These are phyloP conservation scores for Leucosporidium scottii DNA, from an alignment of 768 basidiomycete species.

Conservation along the genomic window DNA sequence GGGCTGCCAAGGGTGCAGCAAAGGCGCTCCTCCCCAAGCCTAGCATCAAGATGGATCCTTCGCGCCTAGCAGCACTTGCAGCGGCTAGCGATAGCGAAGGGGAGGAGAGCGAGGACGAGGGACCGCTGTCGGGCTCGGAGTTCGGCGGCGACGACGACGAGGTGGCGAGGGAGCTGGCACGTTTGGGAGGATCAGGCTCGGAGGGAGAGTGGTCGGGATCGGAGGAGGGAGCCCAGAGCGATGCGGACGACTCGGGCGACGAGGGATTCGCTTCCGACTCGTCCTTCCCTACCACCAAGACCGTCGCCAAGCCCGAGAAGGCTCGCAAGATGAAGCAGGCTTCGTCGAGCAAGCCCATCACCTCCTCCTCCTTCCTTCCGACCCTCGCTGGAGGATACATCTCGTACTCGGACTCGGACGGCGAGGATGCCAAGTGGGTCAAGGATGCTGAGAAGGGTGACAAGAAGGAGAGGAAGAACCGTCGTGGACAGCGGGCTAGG, in stretches of 20 bases:
- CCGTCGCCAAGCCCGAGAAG: neutral
- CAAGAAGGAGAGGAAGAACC: conserved; percentile 62
- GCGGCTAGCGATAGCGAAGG: neutral
- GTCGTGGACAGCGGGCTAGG: conserved; percentile 88
- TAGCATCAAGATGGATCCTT: neutral
- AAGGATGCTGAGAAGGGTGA: conserved; percentile 54
- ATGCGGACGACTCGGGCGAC: conserved; percentile 13
- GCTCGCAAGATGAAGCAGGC: neutral
- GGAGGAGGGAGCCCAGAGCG: conserved; percentile 10
- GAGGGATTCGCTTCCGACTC: conserved; percentile 10
- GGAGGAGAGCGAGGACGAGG: conserved; percentile 23
- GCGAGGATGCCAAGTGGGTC: conserved; percentile 65
- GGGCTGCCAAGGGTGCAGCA: conserved; percentile 4
- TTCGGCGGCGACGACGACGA: conserved; percentile 25
- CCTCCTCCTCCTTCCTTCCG: conserved; percentile 69
- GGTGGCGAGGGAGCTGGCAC: conserved; percentile 14
- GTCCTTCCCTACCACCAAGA: conserved; percentile 4
- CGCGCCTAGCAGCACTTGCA: neutral
- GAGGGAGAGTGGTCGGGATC: conserved; percentile 22
- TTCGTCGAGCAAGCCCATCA: conserved; percentile 39
- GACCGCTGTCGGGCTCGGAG: conserved; percentile 2
- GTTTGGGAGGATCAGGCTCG: conserved; percentile 12
- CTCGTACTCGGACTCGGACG: conserved; percentile 62
- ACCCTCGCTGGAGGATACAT: conserved; percentile 79
- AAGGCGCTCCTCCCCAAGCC: conserved; percentile 6